Conservation (phyloP, 2,329 filamentous ascomycete species). For the Colletotrichum theobromicola region DNA sequence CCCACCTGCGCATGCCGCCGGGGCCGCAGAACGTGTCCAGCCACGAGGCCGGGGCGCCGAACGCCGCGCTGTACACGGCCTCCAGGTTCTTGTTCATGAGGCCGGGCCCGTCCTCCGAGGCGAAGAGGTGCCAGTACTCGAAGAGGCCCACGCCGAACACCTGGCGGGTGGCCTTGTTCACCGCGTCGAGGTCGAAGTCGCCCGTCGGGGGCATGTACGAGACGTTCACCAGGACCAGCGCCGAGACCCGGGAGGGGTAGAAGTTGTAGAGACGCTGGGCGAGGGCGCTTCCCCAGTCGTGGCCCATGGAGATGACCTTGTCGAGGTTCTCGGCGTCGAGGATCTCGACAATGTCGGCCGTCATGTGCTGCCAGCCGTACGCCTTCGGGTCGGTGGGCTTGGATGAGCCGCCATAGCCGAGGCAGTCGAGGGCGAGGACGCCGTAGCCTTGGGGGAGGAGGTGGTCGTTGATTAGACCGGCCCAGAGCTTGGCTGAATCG, state of each 20-base stretch:
- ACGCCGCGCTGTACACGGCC: constrained; percentile 36
- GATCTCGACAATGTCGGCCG: constrained; percentile 43
- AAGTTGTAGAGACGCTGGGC: constrained; percentile 46
- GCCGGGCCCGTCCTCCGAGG: constrained; percentile 38
- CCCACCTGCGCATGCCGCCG: constrained; percentile 35
- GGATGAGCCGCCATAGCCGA: constrained; percentile 43
- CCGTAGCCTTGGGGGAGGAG: constrained; percentile 40
- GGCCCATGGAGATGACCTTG: constrained; percentile 47
- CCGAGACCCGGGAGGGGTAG: constrained; percentile 42
- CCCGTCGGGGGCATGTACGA: constrained; percentile 41
- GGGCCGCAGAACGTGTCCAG: constrained; percentile 39
- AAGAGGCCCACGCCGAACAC: constrained; percentile 39
- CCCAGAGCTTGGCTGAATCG: constrained; percentile 50
- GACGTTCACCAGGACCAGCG: constrained; percentile 47
- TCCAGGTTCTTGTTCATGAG: constrained; percentile 44
- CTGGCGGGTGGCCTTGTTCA: constrained; percentile 34
- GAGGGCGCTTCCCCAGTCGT: constrained; percentile 52
- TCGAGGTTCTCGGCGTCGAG: constrained; percentile 39
- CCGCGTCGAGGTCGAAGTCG: constrained; percentile 39
- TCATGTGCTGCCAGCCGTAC: constrained; percentile 42
- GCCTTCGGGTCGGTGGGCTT: constrained; percentile 41
- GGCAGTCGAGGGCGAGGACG: constrained; percentile 40
- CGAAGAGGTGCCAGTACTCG: constrained; percentile 53
- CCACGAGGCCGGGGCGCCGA: constrained; percentile 34
- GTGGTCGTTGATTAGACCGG: constrained; percentile 42